Percentiles rank a stretch among this genome's conserved stretches.
Evolutionary conservation across 140 eudicot genomes (phyloP).

Genomic region (Oenanthe javanica): DNA sequence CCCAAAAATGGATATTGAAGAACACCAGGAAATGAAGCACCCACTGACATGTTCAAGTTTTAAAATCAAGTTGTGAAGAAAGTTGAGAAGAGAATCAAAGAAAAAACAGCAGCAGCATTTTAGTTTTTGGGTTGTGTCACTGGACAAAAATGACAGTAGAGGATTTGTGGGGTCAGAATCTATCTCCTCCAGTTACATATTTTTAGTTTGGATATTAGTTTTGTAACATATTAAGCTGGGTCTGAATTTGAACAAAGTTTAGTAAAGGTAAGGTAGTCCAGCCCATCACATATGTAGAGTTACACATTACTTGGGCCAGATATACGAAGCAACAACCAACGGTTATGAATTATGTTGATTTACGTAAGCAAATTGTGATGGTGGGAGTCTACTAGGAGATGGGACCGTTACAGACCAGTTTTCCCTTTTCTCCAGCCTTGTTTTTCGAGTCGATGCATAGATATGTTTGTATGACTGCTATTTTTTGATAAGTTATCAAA

Average conservation of each 20-base stretch:
- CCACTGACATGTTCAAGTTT: conserved; percentile 37
- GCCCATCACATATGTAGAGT: not conserved
- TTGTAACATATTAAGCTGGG: not conserved
- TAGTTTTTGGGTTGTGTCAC: not conserved
- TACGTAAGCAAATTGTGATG: too few species aligned
- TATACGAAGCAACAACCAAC: too few species aligned
- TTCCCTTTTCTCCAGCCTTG: too few species aligned
- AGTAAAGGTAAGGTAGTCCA: not conserved
- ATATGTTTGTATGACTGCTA: too few species aligned
- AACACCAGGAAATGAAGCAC: conserved; percentile 30
- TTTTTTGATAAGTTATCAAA: too few species aligned
- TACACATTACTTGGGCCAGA: not conserved
- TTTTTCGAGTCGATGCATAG: too few species aligned
- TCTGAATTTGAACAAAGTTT: not conserved
- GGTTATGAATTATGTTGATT: too few species aligned
- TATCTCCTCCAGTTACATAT: conserved; percentile 33
- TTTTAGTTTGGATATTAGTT: not conserved
- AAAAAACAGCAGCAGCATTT: conserved; percentile 3
- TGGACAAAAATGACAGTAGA: conserved; percentile 10
- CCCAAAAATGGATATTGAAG: conserved; percentile 54
- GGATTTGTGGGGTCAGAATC: conserved; percentile 60
- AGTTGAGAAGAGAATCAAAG: not conserved
- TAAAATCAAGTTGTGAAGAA: not conserved
- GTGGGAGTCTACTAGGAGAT: too few species aligned
- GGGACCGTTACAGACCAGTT: too few species aligned